A percentile compares a stretch with the other conserved stretches of the same genome.
These are phyloP conservation scores for Phytophthora pluvialis DNA, from an alignment of 352 stramenopile genomes.

Conservation along the genomic window DNA sequence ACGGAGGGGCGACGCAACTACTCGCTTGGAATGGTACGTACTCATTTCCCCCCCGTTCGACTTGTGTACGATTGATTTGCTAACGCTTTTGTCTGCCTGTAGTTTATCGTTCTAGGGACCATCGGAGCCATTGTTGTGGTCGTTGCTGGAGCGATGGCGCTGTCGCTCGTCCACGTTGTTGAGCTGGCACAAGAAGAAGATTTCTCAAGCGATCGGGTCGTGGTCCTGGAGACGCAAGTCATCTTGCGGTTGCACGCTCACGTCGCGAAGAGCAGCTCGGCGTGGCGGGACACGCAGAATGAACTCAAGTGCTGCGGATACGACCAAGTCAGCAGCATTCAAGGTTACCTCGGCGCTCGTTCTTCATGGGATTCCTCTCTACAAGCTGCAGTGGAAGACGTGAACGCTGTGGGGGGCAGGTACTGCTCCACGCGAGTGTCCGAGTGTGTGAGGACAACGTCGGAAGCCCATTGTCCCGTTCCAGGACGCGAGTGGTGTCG, in stretches of 20 bases:
- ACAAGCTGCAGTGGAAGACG: conserved; percentile 37
- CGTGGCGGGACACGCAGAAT: conserved; percentile 57
- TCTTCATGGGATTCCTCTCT: conserved; percentile 44
- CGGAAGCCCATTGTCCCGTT: conserved; percentile 50
- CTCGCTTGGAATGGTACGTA: conserved; percentile 54
- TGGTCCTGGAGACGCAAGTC: conserved; percentile 53
- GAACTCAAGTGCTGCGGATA: conserved; percentile 69
- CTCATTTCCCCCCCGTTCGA: background rate
- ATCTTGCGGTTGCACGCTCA: conserved; percentile 50
- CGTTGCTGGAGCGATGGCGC: conserved; percentile 51
- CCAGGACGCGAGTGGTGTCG: conserved; percentile 55
- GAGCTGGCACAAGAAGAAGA: conserved; percentile 38
- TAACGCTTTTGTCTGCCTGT: background rate
- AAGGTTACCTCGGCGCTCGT: conserved; percentile 24
- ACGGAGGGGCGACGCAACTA: conserved; percentile 66
- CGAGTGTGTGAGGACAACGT: conserved; percentile 23
- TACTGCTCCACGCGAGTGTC: conserved; percentile 42
- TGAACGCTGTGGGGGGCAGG: conserved; percentile 47
- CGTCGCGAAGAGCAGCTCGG: conserved; percentile 28
- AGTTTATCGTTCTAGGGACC: conserved; percentile 61
- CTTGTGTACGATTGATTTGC: background rate
- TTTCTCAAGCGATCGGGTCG: conserved; percentile 43
- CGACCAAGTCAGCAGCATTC: conserved; percentile 16
- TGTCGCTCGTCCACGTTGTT: conserved; percentile 51
- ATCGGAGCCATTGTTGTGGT: conserved; percentile 51